Percentiles rank a stretch among this genome's conserved stretches.
These are phyloP conservation scores for Lasiosphaeria ovina DNA, from an alignment of 495 filamentous ascomycete species.

Conservation along the genomic window DNA sequence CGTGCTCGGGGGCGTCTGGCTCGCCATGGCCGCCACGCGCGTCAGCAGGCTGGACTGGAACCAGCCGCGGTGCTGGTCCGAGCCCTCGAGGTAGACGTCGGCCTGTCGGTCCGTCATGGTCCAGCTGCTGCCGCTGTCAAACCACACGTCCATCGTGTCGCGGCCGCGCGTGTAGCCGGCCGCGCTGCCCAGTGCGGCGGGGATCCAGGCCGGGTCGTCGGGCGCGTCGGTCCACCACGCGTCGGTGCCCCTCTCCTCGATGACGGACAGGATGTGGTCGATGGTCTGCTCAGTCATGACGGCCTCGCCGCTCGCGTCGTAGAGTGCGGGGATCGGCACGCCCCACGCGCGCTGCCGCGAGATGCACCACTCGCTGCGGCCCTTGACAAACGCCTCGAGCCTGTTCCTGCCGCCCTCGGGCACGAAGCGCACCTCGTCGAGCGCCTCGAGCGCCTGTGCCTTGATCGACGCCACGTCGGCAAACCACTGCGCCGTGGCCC, in stretches of 20 bases:
- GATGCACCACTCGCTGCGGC: slow-evolving; percentile 95
- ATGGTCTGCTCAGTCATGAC: slow-evolving; percentile 76
- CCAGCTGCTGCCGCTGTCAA: slow-evolving; percentile 97
- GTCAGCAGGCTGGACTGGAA: slow-evolving; percentile 99
- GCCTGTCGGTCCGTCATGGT: slow-evolving; percentile 61
- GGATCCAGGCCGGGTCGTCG: slow-evolving; percentile 73
- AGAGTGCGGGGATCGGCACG: slow-evolving; percentile 90
- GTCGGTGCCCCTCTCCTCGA: slow-evolving; percentile 75
- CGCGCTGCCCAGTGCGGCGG: slow-evolving; percentile 47
- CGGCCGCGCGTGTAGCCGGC: slow-evolving; percentile 66
- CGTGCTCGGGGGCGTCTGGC: slow-evolving; percentile 17
- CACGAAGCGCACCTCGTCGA: slow-evolving; percentile 73
- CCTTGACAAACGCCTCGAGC: slow-evolving; percentile 78
- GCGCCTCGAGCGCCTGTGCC: slow-evolving; percentile 59
- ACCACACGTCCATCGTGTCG: slow-evolving; percentile 99
- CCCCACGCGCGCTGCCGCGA: slow-evolving; percentile 98
- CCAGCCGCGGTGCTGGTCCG: slow-evolving; percentile 96
- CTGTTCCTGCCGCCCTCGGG: slow-evolving; percentile 69
- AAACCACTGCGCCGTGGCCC: slow-evolving; percentile 97
- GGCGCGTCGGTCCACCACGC: slow-evolving; percentile 88
- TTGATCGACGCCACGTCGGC: slow-evolving; percentile 86
- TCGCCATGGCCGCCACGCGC: slow-evolving; percentile 50
- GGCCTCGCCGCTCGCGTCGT: slow-evolving; percentile 66
- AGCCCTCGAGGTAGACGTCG: slow-evolving; percentile 91
- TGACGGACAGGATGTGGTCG: slow-evolving; percentile 76